phyloP scores from a whole-genome alignment of 1,284 basidiomycete genomes.

The Polyporus tsugae region DNA sequence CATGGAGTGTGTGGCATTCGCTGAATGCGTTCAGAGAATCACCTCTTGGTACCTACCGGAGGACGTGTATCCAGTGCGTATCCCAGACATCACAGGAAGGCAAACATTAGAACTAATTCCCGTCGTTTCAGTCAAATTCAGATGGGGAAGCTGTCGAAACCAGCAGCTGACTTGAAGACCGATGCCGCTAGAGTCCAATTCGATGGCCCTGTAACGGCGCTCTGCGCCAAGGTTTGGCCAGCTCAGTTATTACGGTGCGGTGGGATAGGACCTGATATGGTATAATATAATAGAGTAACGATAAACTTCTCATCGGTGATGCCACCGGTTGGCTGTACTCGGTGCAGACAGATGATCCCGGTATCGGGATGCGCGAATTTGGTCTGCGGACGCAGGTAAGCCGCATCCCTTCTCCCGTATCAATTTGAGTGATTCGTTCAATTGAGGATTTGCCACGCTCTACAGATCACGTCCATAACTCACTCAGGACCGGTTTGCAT shows the following conservation, averaged over 20 bases:
- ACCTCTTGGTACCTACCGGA: constrained; percentile 1
- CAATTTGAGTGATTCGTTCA: not conserved
- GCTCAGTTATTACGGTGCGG: too few species aligned
- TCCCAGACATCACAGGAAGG: too few species aligned
- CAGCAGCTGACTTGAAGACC: not conserved
- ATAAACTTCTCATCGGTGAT: constrained; percentile 33
- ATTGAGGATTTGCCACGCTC: not conserved
- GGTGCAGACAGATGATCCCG: constrained; percentile 25
- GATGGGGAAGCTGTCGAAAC: constrained; percentile 10
- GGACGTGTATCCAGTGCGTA: constrained; percentile 26
- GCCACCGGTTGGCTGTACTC: constrained; percentile 39
- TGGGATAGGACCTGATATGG: not conserved
- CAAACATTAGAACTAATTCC: not conserved
- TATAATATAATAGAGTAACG: not conserved
- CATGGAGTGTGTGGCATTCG: constrained; percentile 13
- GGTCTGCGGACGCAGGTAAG: constrained; percentile 35
- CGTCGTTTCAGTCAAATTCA: constrained; percentile 18
- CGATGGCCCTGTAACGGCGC: constrained; percentile 20
- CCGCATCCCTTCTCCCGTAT: not conserved
- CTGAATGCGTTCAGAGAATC: constrained; percentile 18
- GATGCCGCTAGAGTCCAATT: constrained; percentile 23
- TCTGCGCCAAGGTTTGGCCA: constrained; percentile 24
- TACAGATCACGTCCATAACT: constrained; percentile 36
- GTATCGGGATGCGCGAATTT: constrained; percentile 29
- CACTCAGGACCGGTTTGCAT: constrained; percentile 31